These are phyloP conservation scores for Thinopyrum elongatum DNA, from an alignment of 176 grass and related monocot genomes.

Conservation along the genomic window DNA sequence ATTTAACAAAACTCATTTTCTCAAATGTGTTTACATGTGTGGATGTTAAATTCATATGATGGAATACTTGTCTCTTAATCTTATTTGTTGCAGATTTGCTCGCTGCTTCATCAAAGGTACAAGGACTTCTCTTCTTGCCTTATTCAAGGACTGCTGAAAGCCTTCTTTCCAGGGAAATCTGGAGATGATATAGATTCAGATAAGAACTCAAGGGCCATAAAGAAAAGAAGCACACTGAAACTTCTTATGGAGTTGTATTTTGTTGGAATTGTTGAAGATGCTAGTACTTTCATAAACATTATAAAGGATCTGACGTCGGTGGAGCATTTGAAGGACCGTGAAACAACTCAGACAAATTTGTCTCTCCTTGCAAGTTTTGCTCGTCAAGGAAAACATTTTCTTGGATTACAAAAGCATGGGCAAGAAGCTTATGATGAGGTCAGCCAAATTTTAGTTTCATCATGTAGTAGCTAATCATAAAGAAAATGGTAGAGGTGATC, in stretches of 20 bases:
- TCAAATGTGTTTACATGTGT: constrained; percentile 7
- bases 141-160: constrained; percentile 78
- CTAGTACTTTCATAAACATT: constrained; percentile 66
- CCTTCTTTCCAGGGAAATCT: constrained; percentile 78
- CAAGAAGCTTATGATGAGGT: constrained; percentile 81
- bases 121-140: constrained; percentile 92
- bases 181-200: constrained; percentile 80
- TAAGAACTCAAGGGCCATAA: constrained; percentile 79
- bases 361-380: constrained; percentile 84
- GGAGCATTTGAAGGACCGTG: constrained; percentile 82
- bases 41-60: neutral
- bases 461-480: neutral
- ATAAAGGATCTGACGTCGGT: constrained; percentile 79
- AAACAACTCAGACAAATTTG: constrained; percentile 87
- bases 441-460: neutral
- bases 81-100: constrained; percentile 62
- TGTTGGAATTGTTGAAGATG: constrained; percentile 92
- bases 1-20: neutral
- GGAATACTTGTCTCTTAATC: neutral
- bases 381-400: constrained; percentile 68
- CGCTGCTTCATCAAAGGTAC: constrained; percentile 93
- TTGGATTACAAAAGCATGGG: constrained; percentile 56
- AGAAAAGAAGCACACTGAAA: constrained; percentile 87
- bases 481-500: neutral
- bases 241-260: constrained; percentile 93